A percentile compares a stretch with the other conserved stretches of the same genome.
phyloP scores from a whole-genome alignment of 1,284 basidiomycete species.

The Anthracocystis walkeri region DNA sequence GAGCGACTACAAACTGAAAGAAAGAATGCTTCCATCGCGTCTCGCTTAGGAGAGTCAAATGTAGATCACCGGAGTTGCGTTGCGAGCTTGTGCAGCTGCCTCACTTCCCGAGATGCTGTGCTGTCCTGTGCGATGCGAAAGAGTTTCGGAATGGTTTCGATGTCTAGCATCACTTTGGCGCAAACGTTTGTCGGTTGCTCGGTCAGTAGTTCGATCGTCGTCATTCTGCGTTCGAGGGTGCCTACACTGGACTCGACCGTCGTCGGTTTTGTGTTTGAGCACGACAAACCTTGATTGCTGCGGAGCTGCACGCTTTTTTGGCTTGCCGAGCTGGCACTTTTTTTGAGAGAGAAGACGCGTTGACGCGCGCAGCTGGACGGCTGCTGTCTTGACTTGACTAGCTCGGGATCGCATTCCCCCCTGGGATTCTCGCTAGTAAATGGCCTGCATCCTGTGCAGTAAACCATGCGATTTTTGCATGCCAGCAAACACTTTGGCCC shows the following conservation, averaged over 20 bases:
- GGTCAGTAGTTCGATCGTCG: not conserved
- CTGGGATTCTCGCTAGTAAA: too few species aligned
- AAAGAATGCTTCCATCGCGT: constrained; percentile 9
- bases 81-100: not conserved
- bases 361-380: not conserved
- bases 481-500: too few species aligned
- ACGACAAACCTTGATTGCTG: too few species aligned
- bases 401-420: too few species aligned
- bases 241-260: too few species aligned
- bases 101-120: too few species aligned
- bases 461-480: too few species aligned
- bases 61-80: constrained; percentile 16
- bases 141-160: too few species aligned
- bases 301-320: not conserved
- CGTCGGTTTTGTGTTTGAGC: not conserved
- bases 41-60: not conserved
- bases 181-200: not conserved
- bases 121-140: too few species aligned
- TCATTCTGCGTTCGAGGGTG: not conserved
- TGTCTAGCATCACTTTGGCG: not conserved
- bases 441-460: too few species aligned
- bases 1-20: not conserved
- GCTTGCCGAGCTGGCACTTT: constrained; percentile 10
- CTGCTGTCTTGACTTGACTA: not conserved
- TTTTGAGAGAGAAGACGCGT: constrained; percentile 1